Evolutionary conservation across 1,284 basidiomycete species (phyloP), one percentile per base, ranked within the genome.

Genomic region (Naganishia cerealis): DNA sequence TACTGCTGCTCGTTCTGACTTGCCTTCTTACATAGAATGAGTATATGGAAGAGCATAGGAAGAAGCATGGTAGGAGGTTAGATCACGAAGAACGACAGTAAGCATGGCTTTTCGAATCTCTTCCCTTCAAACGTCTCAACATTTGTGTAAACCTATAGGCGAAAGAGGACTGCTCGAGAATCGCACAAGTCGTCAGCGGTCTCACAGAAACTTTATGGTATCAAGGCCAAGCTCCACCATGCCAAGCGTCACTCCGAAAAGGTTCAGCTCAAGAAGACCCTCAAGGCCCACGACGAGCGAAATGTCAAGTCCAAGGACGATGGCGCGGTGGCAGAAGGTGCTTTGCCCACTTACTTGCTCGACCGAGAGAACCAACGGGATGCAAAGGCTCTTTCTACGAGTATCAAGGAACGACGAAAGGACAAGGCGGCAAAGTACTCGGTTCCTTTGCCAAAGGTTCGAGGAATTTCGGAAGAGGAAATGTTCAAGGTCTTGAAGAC

Each of bases 401-500:
- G 96, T 15, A 90, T 99, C 85, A 99, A 99, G 83, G 94, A 99
- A 82, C 92, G 94, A 80, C 87, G 96, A 77, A 99, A 99, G 82
- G 96, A 99, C 84, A 96, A 97, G 83, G 96, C 95, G 1, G 96
- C 95, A 33, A 95, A 96, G 81, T 99, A 93, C 82, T 88, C 93
- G 33, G 96, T 99, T 1, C 96, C 95, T 3, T 79, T 99, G 71
- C 95, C 96, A 58, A 96, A 95, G 81, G 96, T 99, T 63, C 85
- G 95, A 67, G 96, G 96, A 55, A 98, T 99, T 74, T 94, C 95
- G 21, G 96, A 99, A 81, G 96, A 99, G 77, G 96, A 99, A 84
- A 96, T 95, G 87, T 99, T 99, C 86, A 98, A 96, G 85, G 96
- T 99, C 42, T 86, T 99, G 86, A 92, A 94, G 84, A 95, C 95